Conservation (phyloP, 257 asterid species). For the Nicotiana benthamiana region DNA sequence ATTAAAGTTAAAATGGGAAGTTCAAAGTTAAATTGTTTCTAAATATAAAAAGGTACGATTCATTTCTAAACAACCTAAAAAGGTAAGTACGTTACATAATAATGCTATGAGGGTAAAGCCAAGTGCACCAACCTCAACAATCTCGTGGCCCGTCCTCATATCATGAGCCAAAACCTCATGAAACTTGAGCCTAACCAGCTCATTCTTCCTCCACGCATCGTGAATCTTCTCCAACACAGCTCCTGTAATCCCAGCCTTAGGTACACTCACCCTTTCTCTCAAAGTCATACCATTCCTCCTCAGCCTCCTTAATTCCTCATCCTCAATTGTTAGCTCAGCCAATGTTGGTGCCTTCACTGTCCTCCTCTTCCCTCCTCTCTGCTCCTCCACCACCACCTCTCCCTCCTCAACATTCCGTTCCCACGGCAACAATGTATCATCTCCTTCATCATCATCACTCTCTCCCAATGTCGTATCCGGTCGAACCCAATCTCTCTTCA, state of each 20-base stretch:
- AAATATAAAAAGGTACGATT: too few relatives aligned
- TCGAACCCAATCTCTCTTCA: conserved; percentile 90
- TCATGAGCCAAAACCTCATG: conserved; percentile 92
- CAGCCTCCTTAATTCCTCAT: conserved; percentile 86
- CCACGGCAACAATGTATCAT: conserved; percentile 62
- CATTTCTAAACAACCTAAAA: too few relatives aligned
- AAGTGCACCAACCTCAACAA: conserved; percentile 81
- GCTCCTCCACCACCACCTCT: conserved; percentile 25
- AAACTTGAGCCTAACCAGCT: conserved; percentile 87
- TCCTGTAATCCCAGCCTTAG: conserved; percentile 90
- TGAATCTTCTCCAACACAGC: conserved; percentile 89
- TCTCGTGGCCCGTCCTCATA: conserved; percentile 91
- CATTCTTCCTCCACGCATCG: conserved; percentile 80
- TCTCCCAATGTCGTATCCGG: conserved; percentile 70
- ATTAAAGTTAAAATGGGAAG: too few relatives aligned
- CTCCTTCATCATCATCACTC: conserved; percentile 39
- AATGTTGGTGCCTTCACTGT: conserved; percentile 60
- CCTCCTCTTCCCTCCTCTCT: conserved; percentile 37
- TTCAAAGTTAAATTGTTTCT: too few relatives aligned
- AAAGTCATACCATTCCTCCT: conserved; percentile 80
- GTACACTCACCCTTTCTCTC: conserved; percentile 80
- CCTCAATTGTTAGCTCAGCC: conserved; percentile 86
- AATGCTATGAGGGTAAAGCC: neutral
- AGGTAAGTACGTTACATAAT: too few relatives aligned
- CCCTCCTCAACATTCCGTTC: conserved; percentile 40